Base-by-base conservation (phyloP, 805 yeast species). In the Saturnispora quitensis region DNA sequence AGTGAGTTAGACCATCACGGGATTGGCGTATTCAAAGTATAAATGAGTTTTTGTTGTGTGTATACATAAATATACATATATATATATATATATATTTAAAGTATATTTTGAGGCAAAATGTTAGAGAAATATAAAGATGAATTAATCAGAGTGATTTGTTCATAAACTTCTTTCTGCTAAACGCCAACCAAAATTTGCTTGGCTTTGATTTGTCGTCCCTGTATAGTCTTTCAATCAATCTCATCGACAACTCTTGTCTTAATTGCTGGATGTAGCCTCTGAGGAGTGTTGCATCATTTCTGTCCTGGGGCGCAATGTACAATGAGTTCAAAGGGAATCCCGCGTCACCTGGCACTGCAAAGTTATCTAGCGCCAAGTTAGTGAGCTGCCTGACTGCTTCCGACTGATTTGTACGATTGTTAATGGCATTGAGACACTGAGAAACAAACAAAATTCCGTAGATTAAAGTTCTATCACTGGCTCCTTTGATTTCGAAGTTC, bases 401-500 rank as follows among this genome's bases (percentile, higher is more conserved):
- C 51, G 71, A 72, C 43, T 75, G 70, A 6, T 76, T 67, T 8
- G 78, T 73, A 22, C 73, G 63, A 44, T 74, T 65, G 50, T 68
- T 74, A 56, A 93, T 71, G 53, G 80, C 76, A 40, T 82, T 74
- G 53, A 93, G 73, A 68, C 97, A 88, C 63, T 89, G 95, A 47
- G 95, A 86, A 35, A 88, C 81, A 66, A 80, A 93, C 54, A 93
- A 72, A 50, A 93, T 93, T 20, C 99, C 99, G 67, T 93, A 93
- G 60, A 95, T 90, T 54, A 93, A 73, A 10, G 91, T 78, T 58
- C 99, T 77, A 67, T 93, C 99, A 3, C 97, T 85, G 22, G 95
- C 86, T 12, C 97, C 96, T 67, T 89, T 89, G 72, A 93, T 90
- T 71, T 93, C 99, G 67, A 93, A 93, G 74, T 93, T 93, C 66